A percentile compares a stretch with the other conserved stretches of the same genome.
Evolutionary conservation across 305 asterid genomes (phyloP).

Genomic region (Plantago rigida): DNA sequence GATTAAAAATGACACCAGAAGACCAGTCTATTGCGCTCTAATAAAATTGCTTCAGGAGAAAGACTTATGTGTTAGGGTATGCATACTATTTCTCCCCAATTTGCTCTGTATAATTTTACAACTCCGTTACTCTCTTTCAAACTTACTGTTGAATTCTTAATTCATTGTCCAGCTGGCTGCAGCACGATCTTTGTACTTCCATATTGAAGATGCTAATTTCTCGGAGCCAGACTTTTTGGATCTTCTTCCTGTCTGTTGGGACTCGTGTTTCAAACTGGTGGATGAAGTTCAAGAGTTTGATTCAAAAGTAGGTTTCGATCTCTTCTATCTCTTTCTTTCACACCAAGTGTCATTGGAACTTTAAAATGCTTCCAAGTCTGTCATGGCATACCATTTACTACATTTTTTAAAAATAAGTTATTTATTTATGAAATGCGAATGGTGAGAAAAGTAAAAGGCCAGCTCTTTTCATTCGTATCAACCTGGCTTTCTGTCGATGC

Average conservation of each 20-base stretch:
- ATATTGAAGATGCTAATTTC: constrained; percentile 88
- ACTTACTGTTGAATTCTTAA: constrained; percentile 19
- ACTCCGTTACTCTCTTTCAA: constrained; percentile 1
- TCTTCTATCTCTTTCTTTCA: constrained; percentile 8
- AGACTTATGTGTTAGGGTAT: constrained; percentile 91
- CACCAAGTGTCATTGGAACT: constrained; percentile 3
- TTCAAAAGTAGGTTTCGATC: constrained; percentile 58
- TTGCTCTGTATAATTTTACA: constrained; percentile 7
- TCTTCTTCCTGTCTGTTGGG: constrained; percentile 86
- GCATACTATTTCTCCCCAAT: constrained; percentile 24
- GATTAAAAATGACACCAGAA: constrained; percentile 82
- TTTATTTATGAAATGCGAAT: no score
- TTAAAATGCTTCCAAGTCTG: constrained; percentile 21
- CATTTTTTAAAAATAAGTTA: no score
- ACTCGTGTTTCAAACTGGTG: constrained; percentile 71
- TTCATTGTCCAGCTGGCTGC: constrained; percentile 69
- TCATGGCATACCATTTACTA: constrained; percentile 1
- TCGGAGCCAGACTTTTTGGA: constrained; percentile 71
- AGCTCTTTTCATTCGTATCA: constrained; percentile 2
- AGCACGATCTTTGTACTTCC: constrained; percentile 78
- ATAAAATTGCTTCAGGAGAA: constrained; percentile 77
- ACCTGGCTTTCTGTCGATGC: constrained; percentile 16
- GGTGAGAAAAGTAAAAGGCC: not conserved
- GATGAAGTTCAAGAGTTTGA: constrained; percentile 93
- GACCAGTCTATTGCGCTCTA: constrained; percentile 84